Conservation (phyloP, 2,329 filamentous ascomycete species). For the Davidsoniella australis region DNA sequence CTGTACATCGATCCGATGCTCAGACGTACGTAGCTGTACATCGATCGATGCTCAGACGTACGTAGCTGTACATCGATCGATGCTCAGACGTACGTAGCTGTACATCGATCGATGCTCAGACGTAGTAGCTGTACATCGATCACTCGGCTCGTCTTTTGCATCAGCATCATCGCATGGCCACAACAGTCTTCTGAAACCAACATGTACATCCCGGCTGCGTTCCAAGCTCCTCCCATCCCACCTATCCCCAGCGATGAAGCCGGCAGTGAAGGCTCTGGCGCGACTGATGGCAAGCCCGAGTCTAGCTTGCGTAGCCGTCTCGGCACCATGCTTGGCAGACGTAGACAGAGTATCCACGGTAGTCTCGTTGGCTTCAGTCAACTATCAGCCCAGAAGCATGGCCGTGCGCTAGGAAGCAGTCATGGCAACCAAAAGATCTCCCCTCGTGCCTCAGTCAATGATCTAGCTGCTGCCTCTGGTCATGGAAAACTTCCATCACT, state of each 20-base stretch:
- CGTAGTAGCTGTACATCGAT: no score
- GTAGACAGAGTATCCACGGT: constrained; percentile 49
- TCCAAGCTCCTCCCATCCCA: constrained; percentile 10
- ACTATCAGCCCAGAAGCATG: constrained; percentile 36
- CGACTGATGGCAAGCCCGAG: constrained; percentile 16
- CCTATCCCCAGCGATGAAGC: constrained; percentile 20
- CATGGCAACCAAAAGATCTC: constrained; percentile 38
- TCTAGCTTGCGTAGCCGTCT: constrained; percentile 30
- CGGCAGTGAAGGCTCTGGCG: constrained; percentile 26
- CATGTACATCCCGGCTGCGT: constrained; percentile 7
- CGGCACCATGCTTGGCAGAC: constrained; percentile 50
- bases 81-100: no score
- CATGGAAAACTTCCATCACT: constrained; percentile 33
- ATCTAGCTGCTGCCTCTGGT: constrained; percentile 33
- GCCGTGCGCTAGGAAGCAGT: constrained; percentile 43
- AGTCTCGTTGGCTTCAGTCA: constrained; percentile 42
- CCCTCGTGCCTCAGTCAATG: constrained; percentile 40
- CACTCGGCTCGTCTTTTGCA: constrained; percentile 1
- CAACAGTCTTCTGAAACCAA: constrained; percentile 3
- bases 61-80: no score
- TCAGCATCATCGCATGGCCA: constrained; percentile 8
- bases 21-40: no score
- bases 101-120: no score
- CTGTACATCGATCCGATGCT: no score
- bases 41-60: no score